Conservation (phyloP, 2,329 filamentous ascomycete species). For the Fusarium avenaceum region DNA sequence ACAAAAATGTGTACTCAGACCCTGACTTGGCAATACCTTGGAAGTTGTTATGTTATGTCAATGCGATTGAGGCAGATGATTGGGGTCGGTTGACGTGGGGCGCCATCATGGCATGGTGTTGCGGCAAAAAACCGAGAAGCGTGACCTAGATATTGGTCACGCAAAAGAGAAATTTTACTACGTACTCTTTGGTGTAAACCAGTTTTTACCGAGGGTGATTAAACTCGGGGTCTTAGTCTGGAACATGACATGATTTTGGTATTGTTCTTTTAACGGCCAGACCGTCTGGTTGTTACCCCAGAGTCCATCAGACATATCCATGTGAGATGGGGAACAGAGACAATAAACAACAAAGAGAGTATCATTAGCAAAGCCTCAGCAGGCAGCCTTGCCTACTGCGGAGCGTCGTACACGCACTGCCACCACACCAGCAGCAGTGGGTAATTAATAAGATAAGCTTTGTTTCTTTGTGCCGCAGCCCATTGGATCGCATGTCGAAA, state of each 20-base stretch:
- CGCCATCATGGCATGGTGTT: conserved; percentile 34
- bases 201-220: background rate
- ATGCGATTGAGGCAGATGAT: conserved; percentile 49
- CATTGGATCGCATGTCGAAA: conserved; percentile 11
- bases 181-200: background rate
- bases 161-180: conserved; percentile 16
- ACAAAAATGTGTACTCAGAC: conserved; percentile 36
- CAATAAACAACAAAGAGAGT: background rate
- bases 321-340: conserved; percentile 18
- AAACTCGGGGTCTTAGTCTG: conserved; percentile 8
- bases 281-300: conserved; percentile 4
- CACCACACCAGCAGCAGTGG: conserved; percentile 9
- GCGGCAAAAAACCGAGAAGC: conserved; percentile 28
- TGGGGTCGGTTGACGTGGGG: conserved; percentile 41
- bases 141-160: conserved; percentile 41
- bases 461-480: background rate
- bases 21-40: conserved; percentile 20
- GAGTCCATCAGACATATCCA: conserved; percentile 8
- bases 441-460: background rate
- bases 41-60: conserved; percentile 17
- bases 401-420: conserved; percentile 34
- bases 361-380: conserved; percentile 25
- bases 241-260: conserved; percentile 10
- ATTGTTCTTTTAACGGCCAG: background rate
- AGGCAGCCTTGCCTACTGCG: conserved; percentile 32